Evolutionary conservation across 2,329 filamentous ascomycete species (phyloP), one percentile per base, ranked within the genome.

Genomic region (Aspergillus ochraceoroseus): DNA sequence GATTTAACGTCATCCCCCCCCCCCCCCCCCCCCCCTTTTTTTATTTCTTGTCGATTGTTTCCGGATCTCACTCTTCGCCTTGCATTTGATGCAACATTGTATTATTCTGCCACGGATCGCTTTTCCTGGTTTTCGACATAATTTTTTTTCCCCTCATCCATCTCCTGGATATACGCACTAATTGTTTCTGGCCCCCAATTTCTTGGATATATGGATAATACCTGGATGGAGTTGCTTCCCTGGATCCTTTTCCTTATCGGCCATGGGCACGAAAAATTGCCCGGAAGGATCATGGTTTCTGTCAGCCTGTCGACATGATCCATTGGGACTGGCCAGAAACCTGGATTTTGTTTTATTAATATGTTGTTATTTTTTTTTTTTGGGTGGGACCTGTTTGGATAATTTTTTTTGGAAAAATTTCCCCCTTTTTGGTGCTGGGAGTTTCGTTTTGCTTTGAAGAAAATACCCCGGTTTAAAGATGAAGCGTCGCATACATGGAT

Each of bases 141-240:
- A 22, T 22, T 22, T 22, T 22, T 9, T 22, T 22, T 22, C 9
- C 9, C 32, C 43, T 44, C 29, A 19, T 31, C 41, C 47, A 19
- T 27, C 22, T 18, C 7, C 30, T 52, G 51, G 41, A 52, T 44
- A 52, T 53, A 50, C 41, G 31, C 43, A 33, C 22, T 45, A 38
- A 44, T 39, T 48, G 49, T 43, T 46, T 49, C 44, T 43, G 46
- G 43, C 38, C 26, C 32, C 35, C 20, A 38, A 32, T 36, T 43
- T 22, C 37, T 28, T 38, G 38, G 48, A 47, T 38, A 38, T 32
- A 27, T 36, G 43, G 32, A 46, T 41, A 28, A 40, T 40, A 36
- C 35, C 44, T 25, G 32, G 22, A 39, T 43, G 18, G 32, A 37
- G 27, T 38, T 31, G 12, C 20, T 38, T 31, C 11, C 9, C 26